Evolutionary conservation across 2,329 filamentous ascomycete species (phyloP).

Genomic region (Colletotrichum somersetense): DNA sequence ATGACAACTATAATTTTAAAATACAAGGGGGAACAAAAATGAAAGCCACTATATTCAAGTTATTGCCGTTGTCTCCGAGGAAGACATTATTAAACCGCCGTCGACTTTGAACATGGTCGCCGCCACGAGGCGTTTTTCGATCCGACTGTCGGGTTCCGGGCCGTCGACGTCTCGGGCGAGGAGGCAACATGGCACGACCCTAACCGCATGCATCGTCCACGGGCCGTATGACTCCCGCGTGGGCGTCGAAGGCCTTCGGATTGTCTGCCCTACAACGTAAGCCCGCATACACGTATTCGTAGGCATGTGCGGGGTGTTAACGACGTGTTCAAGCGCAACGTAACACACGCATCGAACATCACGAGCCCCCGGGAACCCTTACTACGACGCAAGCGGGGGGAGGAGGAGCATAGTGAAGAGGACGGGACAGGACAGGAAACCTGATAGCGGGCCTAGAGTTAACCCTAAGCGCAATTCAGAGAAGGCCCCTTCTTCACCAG

Average conservation of each 20-base stretch:
- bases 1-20: too few relatives aligned
- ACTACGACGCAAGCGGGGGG: not conserved
- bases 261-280: not conserved
- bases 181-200: conserved; percentile 19
- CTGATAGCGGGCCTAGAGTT: conserved; percentile 9
- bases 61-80: not conserved
- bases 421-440: not conserved
- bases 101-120: conserved; percentile 13
- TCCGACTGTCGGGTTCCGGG: conserved; percentile 13
- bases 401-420: conserved; percentile 25
- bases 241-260: conserved; percentile 2
- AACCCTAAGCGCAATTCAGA: conserved; percentile 5
- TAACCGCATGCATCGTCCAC: conserved; percentile 11
- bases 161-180: conserved; percentile 10
- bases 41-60: not conserved
- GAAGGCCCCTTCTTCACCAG: not conserved
- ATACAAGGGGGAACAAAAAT: not conserved
- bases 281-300: conserved; percentile 1
- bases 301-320: not conserved
- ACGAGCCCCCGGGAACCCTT: not conserved
- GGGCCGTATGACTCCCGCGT: conserved; percentile 20
- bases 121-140: not conserved
- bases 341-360: conserved; percentile 17
- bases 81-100: not conserved
- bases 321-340: conserved; percentile 10